phyloP scores from a whole-genome alignment of 164 flowering plant genomes.

The Piper longum region DNA sequence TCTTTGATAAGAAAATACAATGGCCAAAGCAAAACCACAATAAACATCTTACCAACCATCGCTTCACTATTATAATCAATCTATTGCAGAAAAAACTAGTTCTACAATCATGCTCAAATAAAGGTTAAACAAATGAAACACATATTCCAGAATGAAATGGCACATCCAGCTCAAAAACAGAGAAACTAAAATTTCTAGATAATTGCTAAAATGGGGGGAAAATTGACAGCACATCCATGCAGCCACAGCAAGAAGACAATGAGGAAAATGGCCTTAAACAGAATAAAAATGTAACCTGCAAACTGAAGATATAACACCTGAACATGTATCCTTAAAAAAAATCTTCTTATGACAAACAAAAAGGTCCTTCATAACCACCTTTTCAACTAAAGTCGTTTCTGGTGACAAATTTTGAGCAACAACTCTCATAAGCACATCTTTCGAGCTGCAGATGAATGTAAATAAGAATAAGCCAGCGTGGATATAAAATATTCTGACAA shows the following conservation, averaged over 20 bases:
- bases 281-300: too few species aligned
- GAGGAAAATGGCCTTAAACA: background rate
- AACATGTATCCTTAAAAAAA: too few species aligned
- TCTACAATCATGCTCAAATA: too few species aligned
- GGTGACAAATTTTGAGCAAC: conserved; percentile 94
- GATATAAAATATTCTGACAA: background rate
- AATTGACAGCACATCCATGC: background rate
- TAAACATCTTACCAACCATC: too few species aligned
- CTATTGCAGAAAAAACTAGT: too few species aligned
- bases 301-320: too few species aligned
- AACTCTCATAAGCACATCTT: conserved; percentile 89
- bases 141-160: too few species aligned
- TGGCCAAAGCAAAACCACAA: too few species aligned
- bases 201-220: background rate
- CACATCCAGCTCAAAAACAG: background rate
- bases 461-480: background rate
- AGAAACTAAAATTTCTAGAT: background rate
- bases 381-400: conserved; percentile 82
- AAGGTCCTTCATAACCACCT: conserved; percentile 30
- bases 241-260: background rate
- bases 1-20: too few species aligned
- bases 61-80: too few species aligned
- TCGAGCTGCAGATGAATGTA: conserved; percentile 42
- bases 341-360: too few species aligned
- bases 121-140: too few species aligned